These are phyloP conservation scores for Penicillium sp. DNA, from an alignment of 2,329 filamentous ascomycete species.

Conservation along the genomic window DNA sequence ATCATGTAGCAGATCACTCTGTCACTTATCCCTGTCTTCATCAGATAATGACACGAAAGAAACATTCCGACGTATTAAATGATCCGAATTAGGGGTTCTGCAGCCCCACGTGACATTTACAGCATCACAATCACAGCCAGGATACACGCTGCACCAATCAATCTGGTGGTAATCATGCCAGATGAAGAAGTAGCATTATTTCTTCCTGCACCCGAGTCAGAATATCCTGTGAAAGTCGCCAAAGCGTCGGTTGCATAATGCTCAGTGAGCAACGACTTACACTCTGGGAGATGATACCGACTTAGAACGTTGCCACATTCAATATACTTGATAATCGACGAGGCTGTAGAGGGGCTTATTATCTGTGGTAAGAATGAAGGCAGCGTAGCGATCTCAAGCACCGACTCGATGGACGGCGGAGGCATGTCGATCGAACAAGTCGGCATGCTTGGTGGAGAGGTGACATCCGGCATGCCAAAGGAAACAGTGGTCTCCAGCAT, in stretches of 20 bases:
- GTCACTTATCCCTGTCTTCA: neutral
- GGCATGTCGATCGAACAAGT: neutral
- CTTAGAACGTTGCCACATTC: slow-evolving; percentile 21
- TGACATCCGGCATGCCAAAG: neutral
- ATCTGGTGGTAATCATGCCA: slow-evolving; percentile 15
- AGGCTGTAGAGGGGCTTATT: slow-evolving; percentile 16
- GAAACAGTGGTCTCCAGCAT: neutral
- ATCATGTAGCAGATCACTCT: neutral
- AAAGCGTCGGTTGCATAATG: slow-evolving; percentile 2
- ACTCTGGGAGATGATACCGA: slow-evolving; percentile 30
- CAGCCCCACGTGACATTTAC: slow-evolving; percentile 7
- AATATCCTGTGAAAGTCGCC: neutral
- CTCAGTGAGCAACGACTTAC: slow-evolving; percentile 26
- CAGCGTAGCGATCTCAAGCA: slow-evolving; percentile 25
- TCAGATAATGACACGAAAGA: neutral
- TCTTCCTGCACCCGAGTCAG: slow-evolving; percentile 9
- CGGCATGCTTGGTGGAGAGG: neutral
- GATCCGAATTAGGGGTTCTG: neutral
- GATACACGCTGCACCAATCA: slow-evolving; percentile 23
- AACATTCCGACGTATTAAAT: neutral
- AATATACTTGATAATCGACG: slow-evolving; percentile 23
- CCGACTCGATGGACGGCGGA: slow-evolving; percentile 25
- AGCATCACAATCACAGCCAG: slow-evolving; percentile 26
- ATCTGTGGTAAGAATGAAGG: slow-evolving; percentile 22
- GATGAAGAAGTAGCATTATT: slow-evolving; percentile 15